Conservation (phyloP, 805 yeast species). For the Cyberlindnera veronae region DNA sequence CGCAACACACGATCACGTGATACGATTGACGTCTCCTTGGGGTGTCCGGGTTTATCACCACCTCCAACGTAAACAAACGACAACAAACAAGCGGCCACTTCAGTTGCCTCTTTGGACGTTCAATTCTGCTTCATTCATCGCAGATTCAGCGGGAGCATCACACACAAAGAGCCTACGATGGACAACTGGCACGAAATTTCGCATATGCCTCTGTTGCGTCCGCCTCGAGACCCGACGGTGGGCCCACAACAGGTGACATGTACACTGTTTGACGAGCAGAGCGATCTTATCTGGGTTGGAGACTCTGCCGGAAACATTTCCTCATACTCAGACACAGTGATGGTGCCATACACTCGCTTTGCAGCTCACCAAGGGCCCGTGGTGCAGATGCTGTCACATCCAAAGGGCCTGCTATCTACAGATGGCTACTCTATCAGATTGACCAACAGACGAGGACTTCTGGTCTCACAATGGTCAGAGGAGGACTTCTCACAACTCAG, state of each 20-base stretch:
- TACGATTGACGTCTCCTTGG: neutral
- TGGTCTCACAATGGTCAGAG: conserved; percentile 32
- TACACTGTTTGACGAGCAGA: conserved; percentile 60
- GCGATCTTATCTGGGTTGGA: conserved; percentile 84
- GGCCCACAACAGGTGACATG: conserved; percentile 17
- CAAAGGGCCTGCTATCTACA: conserved; percentile 56
- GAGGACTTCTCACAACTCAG: conserved; percentile 31
- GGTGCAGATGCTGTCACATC: conserved; percentile 49
- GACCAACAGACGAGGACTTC: conserved; percentile 55
- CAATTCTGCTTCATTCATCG: too few species aligned
- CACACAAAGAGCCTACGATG: conserved; percentile 13
- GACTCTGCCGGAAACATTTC: conserved; percentile 48
- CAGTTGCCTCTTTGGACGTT: neutral
- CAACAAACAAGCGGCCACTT: neutral
- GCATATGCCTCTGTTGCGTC: conserved; percentile 22
- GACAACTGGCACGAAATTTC: conserved; percentile 28
- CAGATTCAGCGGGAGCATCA: too few species aligned
- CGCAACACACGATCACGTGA: neutral
- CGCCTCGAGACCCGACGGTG: conserved; percentile 18
- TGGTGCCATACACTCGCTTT: conserved; percentile 56
- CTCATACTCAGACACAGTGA: conserved; percentile 42
- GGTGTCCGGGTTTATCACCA: conserved; percentile 3
- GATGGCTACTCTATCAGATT: conserved; percentile 49
- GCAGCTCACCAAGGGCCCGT: conserved; percentile 49
- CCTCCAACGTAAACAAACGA: neutral